Evolutionary conservation across 305 asterid species (phyloP).

Genomic region (Fraxinus velutina): DNA sequence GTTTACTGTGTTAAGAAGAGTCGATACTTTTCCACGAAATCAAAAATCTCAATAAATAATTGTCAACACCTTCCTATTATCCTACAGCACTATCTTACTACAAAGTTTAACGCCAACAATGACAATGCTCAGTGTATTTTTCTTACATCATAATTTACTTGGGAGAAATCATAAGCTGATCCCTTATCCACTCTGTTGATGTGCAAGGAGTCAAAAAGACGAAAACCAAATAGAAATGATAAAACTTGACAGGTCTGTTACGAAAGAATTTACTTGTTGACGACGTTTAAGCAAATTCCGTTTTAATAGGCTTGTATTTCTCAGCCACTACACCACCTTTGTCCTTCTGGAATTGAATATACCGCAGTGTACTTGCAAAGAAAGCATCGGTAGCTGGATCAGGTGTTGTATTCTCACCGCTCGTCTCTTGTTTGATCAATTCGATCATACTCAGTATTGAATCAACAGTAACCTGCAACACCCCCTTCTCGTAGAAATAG

Average conservation of each 20-base stretch:
- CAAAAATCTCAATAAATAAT: neutral
- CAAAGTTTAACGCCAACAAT: neutral
- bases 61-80: neutral
- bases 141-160: neutral
- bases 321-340: constrained; percentile 98
- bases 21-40: neutral
- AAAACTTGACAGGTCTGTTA: constrained; percentile 9
- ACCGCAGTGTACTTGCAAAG: constrained; percentile 81
- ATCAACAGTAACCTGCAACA: constrained; percentile 67
- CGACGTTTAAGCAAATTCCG: constrained; percentile 21
- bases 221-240: constrained; percentile 10
- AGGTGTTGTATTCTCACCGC: constrained; percentile 52
- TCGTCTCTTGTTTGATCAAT: constrained; percentile 73
- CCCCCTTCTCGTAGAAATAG: constrained; percentile 93
- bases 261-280: neutral
- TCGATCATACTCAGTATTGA: constrained; percentile 83
- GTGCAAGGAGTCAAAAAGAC: neutral
- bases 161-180: neutral
- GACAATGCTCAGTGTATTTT: neutral
- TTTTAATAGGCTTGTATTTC: constrained; percentile 63
- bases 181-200: constrained; percentile 6
- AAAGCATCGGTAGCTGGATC: constrained; percentile 81
- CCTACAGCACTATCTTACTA: neutral
- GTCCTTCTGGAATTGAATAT: constrained; percentile 91
- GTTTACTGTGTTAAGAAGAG: neutral